Evolutionary conservation across 2,329 filamentous ascomycete species (phyloP), one percentile per base, ranked within the genome.

Genomic region (Blumeria graminis): DNA sequence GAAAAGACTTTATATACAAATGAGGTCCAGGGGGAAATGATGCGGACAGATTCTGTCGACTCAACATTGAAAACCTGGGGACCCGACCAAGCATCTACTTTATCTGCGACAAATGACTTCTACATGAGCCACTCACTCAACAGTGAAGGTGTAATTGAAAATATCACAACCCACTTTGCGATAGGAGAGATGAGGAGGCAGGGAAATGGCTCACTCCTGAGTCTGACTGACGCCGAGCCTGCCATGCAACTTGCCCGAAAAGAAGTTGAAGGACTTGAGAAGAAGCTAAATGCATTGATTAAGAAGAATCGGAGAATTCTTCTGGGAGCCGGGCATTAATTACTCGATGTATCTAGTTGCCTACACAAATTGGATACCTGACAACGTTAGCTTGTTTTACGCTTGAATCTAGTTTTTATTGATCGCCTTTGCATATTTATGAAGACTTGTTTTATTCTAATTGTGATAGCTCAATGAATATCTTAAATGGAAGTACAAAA

Each of bases 211-310:
- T 61, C 74, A 5, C 68, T 79, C 7, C 76, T 83, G 72, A 77
- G 71, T 52, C 71, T 82, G 1, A 75, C 81, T 59, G 81, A 84
- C 58, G 75, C 79, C 1, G 81, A 84, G 68, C 69, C 69, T 57
- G 75, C 75, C 50, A 63, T 72, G 22, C 66, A 72, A 39, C 59
- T 61, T 32, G 74, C 76, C 33, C 71, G 73, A 55, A 77, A 75
- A 64, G 80, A 83, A 65, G 75, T 76, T 6, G 78, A 82, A 60
- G 75, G 71, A 62, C 65, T 81, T 34, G 79, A 82, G 68, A 81
- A 79, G 70, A 75, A 70, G 48, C 66, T 83, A 56, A 77, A 77
- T 64, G 71, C 73, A 46, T 65, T 81, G 18, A 73, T 82, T 56
- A 77, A 75, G 68, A 76, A 74, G 65, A 84, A 83, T 63, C 69